phyloP scores from a whole-genome alignment of 2,329 filamentous ascomycete genomes.

The Aspergillus unguis region DNA sequence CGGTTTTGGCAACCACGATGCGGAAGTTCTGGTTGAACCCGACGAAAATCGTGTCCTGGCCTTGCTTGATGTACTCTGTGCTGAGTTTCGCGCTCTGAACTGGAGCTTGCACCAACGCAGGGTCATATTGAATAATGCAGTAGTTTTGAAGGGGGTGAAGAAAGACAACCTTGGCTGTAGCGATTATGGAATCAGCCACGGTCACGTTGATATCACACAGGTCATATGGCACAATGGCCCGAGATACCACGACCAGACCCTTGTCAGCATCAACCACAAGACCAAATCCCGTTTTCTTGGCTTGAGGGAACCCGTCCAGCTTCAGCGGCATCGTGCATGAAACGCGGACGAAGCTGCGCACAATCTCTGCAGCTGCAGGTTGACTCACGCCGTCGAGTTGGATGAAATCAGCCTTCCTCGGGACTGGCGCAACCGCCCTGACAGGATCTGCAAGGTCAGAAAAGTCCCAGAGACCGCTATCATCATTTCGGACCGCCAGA shows the following conservation, averaged over 20 bases:
- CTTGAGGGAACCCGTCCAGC: conserved; percentile 94
- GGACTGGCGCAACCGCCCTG: conserved; percentile 67
- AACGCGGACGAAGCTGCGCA: conserved; percentile 91
- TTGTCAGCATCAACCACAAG: conserved; percentile 97
- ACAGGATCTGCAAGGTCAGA: conserved; percentile 77
- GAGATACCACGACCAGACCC: conserved; percentile 87
- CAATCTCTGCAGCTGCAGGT: conserved; percentile 85
- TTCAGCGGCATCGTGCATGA: conserved; percentile 92
- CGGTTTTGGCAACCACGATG: conserved; percentile 89
- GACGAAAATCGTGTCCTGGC: conserved; percentile 91
- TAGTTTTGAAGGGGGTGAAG: conserved; percentile 97
- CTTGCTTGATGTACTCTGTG: conserved; percentile 79
- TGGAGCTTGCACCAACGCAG: conserved; percentile 85
- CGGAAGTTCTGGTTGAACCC: conserved; percentile 97
- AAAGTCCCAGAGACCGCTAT: conserved; percentile 92
- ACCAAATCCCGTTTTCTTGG: conserved; percentile 90
- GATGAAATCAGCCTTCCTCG: conserved; percentile 83
- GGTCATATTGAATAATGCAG: conserved; percentile 91
- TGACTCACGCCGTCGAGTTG: conserved; percentile 84
- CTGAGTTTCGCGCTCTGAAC: conserved; percentile 86
- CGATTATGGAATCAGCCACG: conserved; percentile 92
- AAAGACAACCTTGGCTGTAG: conserved; percentile 92
- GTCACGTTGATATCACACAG: conserved; percentile 95
- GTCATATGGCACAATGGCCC: conserved; percentile 93
- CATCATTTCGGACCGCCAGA: conserved; percentile 84